phyloP scores from a whole-genome alignment of 257 asterid genomes.

The Catharanthus roseus region DNA sequence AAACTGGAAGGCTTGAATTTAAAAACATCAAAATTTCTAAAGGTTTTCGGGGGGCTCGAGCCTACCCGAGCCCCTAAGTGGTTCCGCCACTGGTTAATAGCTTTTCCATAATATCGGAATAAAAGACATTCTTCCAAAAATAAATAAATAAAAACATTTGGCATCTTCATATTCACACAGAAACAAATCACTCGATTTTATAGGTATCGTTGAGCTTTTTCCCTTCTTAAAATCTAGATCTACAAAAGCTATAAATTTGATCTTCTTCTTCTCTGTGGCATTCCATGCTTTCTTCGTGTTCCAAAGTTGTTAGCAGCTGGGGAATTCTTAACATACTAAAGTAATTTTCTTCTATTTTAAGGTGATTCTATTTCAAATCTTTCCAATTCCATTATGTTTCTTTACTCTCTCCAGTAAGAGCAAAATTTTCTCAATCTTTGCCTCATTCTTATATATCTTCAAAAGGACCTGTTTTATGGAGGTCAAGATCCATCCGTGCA shows the following conservation, averaged over 20 bases:
- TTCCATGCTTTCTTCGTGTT: slow-evolving; percentile 24
- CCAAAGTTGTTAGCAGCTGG: slow-evolving; percentile 16
- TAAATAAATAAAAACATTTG: no score
- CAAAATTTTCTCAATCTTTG: slow-evolving; percentile 9
- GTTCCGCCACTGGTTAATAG: no score
- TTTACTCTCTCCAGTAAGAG: slow-evolving; percentile 9
- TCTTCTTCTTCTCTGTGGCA: background rate
- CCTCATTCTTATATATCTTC: background rate
- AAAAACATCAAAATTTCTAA: no score
- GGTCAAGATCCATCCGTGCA: slow-evolving; percentile 18
- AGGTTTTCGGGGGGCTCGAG: no score
- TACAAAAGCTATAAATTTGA: background rate
- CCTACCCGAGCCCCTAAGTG: no score
- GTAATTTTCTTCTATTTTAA: slow-evolving; percentile 18
- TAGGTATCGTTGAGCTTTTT: no score
- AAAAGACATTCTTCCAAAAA: no score
- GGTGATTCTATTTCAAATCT: slow-evolving; percentile 22
- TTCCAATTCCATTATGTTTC: slow-evolving; percentile 12
- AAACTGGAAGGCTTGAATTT: no score
- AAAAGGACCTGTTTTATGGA: slow-evolving; percentile 6
- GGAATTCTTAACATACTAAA: slow-evolving; percentile 14
- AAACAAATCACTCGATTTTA: background rate
- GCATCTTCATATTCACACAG: background rate
- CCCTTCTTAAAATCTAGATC: background rate
- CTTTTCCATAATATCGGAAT: no score